A percentile compares a stretch with the other conserved stretches of the same genome.
phyloP scores from a whole-genome alignment of 495 filamentous ascomycete genomes.

The Lindgomyces ingoldianus region DNA sequence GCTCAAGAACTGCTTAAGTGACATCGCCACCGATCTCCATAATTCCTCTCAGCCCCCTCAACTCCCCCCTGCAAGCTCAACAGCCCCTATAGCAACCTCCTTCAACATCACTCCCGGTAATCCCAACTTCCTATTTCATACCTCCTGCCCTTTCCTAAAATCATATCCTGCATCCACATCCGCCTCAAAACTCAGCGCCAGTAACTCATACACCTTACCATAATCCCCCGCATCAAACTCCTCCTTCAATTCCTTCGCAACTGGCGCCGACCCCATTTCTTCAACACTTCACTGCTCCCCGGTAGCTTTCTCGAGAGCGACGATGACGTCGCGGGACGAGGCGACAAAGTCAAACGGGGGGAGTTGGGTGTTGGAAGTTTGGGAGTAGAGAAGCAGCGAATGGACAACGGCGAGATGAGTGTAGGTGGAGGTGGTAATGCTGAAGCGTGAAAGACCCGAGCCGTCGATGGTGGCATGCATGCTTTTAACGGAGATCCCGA shows the following conservation, averaged over 20 bases:
- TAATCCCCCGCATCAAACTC: constrained; percentile 13
- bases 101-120: constrained; percentile 20
- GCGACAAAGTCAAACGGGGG: constrained; percentile 50
- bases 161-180: constrained; percentile 29
- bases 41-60: background rate
- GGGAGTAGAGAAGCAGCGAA: constrained; percentile 43
- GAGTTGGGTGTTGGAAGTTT: constrained; percentile 52
- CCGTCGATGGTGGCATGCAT: constrained; percentile 52
- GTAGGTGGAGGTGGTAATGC: constrained; percentile 47
- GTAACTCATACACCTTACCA: constrained; percentile 12
- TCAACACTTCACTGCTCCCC: constrained; percentile 46
- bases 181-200: constrained; percentile 21
- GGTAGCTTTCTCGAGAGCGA: constrained; percentile 47
- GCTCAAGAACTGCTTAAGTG: too few species aligned
- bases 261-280: constrained; percentile 3
- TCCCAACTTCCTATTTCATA: constrained; percentile 35
- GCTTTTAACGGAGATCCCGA: constrained; percentile 49
- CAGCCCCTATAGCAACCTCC: constrained; percentile 18
- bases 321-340: constrained; percentile 51
- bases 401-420: constrained; percentile 48
- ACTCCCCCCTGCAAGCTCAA: too few species aligned
- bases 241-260: background rate
- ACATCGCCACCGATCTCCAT: too few species aligned
- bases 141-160: constrained; percentile 15
- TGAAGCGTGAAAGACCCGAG: constrained; percentile 46